Evolutionary conservation across 1,284 basidiomycete genomes (phyloP).

Genomic region (Marasmius tenuissimus): DNA sequence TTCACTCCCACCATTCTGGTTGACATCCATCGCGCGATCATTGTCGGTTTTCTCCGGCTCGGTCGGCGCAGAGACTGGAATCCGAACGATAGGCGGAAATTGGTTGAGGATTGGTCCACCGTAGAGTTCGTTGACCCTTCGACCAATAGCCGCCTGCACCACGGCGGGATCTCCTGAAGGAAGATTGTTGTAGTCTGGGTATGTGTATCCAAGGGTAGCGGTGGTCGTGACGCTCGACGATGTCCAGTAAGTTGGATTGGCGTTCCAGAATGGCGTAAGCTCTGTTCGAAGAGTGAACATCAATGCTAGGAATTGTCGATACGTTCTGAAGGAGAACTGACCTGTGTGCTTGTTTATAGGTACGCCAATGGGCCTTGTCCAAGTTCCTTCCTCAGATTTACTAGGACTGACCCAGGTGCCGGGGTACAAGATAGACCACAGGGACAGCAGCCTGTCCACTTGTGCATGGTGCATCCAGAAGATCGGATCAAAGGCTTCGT

Average conservation of each 20-base stretch:
- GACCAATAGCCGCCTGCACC: constrained; percentile 31
- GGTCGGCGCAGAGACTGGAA: neutral
- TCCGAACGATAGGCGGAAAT: neutral
- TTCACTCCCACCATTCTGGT: neutral
- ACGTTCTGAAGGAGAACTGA: too few species aligned
- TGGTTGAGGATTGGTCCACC: constrained; percentile 5
- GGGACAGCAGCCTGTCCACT: constrained; percentile 44
- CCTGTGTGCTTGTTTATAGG: constrained; percentile 33
- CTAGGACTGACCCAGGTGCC: constrained; percentile 36
- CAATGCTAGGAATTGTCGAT: neutral
- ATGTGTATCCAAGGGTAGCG: constrained; percentile 35
- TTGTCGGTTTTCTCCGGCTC: neutral
- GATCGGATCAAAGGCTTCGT: constrained; percentile 47
- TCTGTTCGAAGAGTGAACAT: constrained; percentile 16
- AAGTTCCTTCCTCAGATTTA: constrained; percentile 33
- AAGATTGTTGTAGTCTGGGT: constrained; percentile 45
- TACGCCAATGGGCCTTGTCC: constrained; percentile 27
- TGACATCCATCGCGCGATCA: neutral
- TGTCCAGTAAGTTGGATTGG: constrained; percentile 30
- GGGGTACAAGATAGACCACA: constrained; percentile 43
- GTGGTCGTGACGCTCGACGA: constrained; percentile 24
- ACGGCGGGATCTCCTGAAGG: constrained; percentile 26
- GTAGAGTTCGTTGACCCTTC: constrained; percentile 33
- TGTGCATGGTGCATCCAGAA: constrained; percentile 50
- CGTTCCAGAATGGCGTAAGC: constrained; percentile 29